Evolutionary conservation across 345 rosid species (phyloP), one percentile per base, ranked within the genome.

Genomic region (Lepidium aucheri): DNA sequence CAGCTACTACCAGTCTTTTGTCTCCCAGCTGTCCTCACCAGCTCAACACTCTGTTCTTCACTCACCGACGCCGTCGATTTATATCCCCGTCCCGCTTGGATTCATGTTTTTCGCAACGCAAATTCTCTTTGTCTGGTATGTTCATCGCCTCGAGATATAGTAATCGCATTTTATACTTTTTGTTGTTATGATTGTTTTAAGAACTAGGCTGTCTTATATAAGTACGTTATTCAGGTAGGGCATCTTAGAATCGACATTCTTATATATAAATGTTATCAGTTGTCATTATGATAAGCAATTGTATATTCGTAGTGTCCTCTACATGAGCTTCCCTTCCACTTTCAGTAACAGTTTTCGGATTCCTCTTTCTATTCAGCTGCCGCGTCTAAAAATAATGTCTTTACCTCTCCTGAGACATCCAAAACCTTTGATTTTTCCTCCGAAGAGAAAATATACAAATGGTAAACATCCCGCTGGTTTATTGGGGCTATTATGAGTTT

Each of bases 391-490:
- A 80, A 76, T 66, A 81, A 82, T 36, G 77, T 74, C 40, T 88
- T 85, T 65, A 73, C 95, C 60, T 87, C 97, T 40, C 90, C 92
- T 4, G 95, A 85, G 83, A 61, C 77, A 6, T 85, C 91, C 3
- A 93, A 90, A 84, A 77, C 91, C 13, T 93, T 93, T 50, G 97
- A 93, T 73, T 93, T 90, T 78, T 60, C 89, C 11, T 85, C 90
- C 0, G 98, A 93, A 82, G 98, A 93, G 67, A 81, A 87, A 39
- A 93, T 93, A 22, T 93, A 93, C 77, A 84, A 81, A n/a, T 93
- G 98, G 98, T 90, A 82, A 35, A 3, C 30, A 34, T 57, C 73
- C 53, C 63, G 53, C 16, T 60, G 14, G 9, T 74, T 32, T 53
- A 9, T 8, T 43, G 1, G 50, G 34, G 11, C 42, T 41, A 35